A percentile compares a stretch with the other conserved stretches of the same genome.
Conservation (phyloP, 805 yeast genomes). For the Monosporozyma aquatica region DNA sequence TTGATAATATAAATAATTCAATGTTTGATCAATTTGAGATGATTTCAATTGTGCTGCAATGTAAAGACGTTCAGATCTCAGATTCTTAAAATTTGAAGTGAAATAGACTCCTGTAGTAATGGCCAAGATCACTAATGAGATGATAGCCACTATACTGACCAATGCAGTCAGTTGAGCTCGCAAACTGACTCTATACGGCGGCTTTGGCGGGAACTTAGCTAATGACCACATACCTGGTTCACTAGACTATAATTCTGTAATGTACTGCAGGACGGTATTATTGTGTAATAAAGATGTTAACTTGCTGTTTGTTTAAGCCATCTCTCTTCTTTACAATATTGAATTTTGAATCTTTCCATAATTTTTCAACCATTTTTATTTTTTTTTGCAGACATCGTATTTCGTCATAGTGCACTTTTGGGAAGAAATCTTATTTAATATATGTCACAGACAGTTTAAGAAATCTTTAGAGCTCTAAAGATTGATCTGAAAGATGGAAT, state of each 20-base stretch:
- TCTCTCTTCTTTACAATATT: neutral
- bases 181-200: slow-evolving; percentile 51
- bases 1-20: slow-evolving; percentile 58
- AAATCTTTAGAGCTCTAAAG: too few relatives aligned
- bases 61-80: slow-evolving; percentile 61
- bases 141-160: slow-evolving; percentile 58
- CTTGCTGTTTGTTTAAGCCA: neutral
- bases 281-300: too few relatives aligned
- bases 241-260: neutral
- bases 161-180: slow-evolving; percentile 66
- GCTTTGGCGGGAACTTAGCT: slow-evolving; percentile 8
- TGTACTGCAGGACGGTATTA: too few relatives aligned
- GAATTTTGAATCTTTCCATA: too few relatives aligned
- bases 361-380: too few relatives aligned
- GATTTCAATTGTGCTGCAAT: slow-evolving; percentile 77
- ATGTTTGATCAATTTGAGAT: slow-evolving; percentile 63
- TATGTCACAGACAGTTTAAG: too few relatives aligned
- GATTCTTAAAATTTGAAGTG: slow-evolving; percentile 47
- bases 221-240: neutral
- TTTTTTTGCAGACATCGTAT: neutral
- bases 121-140: slow-evolving; percentile 64
- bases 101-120: slow-evolving; percentile 71
- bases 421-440: neutral
- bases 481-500: too few relatives aligned
- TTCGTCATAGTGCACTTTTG: neutral